Evolutionary conservation across 306 rosid genomes (phyloP).

Genomic region (Pyrus bretschneideri): DNA sequence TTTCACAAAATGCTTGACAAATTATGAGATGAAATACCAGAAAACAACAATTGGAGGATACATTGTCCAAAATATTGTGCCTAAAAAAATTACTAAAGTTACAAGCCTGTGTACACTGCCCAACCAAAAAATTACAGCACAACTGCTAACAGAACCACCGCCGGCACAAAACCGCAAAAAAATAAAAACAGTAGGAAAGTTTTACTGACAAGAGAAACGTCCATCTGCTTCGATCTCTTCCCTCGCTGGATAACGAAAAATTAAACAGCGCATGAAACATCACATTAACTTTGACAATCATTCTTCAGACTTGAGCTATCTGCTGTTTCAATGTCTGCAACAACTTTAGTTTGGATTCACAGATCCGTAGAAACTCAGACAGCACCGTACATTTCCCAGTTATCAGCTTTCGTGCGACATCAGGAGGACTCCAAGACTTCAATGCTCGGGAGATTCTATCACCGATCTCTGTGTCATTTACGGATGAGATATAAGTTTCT

Average conservation of each 20-base stretch:
- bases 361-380: slow-evolving; percentile 50
- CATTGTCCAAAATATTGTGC: slow-evolving; percentile 9
- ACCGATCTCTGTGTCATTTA: slow-evolving; percentile 43
- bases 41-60: background rate
- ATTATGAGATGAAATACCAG: background rate
- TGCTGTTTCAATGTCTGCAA: slow-evolving; percentile 57
- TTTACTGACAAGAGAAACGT: background rate
- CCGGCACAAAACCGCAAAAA: background rate
- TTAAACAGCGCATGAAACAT: too few relatives aligned
- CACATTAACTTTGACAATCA: background rate
- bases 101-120: slow-evolving; percentile 11
- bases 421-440: slow-evolving; percentile 65
- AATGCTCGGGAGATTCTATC: slow-evolving; percentile 52
- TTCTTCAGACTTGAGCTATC: slow-evolving; percentile 54
- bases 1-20: background rate
- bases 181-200: background rate
- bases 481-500: slow-evolving; percentile 40
- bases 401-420: slow-evolving; percentile 65
- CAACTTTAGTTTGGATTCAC: slow-evolving; percentile 57
- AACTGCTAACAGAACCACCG: background rate
- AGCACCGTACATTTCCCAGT: slow-evolving; percentile 52
- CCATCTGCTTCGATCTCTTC: background rate
- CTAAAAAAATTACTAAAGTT: background rate
- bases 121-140: background rate
- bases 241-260: background rate